Evolutionary conservation across 345 rosid genomes (phyloP).

Genomic region (Brassica rapa): DNA sequence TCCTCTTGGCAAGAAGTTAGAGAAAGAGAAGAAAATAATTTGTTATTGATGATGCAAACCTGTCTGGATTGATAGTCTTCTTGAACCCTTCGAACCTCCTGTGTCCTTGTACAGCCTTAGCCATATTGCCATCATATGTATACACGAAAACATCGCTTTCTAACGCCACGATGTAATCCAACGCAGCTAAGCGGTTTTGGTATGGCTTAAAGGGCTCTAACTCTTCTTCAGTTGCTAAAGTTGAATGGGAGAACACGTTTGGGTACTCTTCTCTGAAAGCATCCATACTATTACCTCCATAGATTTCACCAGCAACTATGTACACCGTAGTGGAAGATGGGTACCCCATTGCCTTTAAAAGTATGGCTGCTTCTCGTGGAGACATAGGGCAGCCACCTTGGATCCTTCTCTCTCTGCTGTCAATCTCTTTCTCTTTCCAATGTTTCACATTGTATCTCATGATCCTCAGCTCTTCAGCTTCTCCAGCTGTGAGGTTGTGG

Average conservation of each 20-base stretch:
- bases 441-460: slow-evolving; percentile 85
- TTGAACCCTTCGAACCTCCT: slow-evolving; percentile 83
- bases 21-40: not conserved
- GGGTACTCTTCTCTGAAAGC: slow-evolving; percentile 81
- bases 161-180: slow-evolving; percentile 88
- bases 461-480: slow-evolving; percentile 69
- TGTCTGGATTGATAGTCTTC: slow-evolving; percentile 85
- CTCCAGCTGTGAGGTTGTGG: slow-evolving; percentile 77
- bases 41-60: slow-evolving; percentile 35
- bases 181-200: slow-evolving; percentile 91
- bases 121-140: slow-evolving; percentile 99
- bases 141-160: slow-evolving; percentile 91
- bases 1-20: not conserved
- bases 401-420: slow-evolving; percentile 61
- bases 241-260: slow-evolving; percentile 72
- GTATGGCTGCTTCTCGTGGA: slow-evolving; percentile 92
- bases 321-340: slow-evolving; percentile 81
- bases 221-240: slow-evolving; percentile 79
- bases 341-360: slow-evolving; percentile 95
- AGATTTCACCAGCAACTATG: slow-evolving; percentile 91
- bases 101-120: slow-evolving; percentile 97
- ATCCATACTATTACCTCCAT: slow-evolving; percentile 78
- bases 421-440: slow-evolving; percentile 98
- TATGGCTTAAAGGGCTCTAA: slow-evolving; percentile 67
- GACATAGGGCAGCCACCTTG: slow-evolving; percentile 99